Evolutionary conservation across 176 grass and related monocot genomes (phyloP).

Genomic region (Urochloa ruziziensis): DNA sequence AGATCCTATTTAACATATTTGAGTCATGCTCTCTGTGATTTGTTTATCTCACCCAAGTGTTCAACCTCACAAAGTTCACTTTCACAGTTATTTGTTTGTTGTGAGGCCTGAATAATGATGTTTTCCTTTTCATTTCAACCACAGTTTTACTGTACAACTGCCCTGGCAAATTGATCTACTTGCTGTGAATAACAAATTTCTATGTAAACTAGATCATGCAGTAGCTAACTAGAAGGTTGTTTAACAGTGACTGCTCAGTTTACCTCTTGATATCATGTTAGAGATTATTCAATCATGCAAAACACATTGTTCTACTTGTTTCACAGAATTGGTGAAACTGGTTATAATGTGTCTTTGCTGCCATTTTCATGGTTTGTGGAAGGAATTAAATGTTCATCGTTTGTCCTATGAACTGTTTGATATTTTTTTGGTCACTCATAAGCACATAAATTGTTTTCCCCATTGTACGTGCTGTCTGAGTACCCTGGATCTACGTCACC

Average conservation of each 20-base stretch:
- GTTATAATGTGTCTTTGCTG: neutral
- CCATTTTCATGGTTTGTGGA: slow-evolving; percentile 14
- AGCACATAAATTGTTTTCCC: neutral
- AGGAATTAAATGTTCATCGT: slow-evolving; percentile 12
- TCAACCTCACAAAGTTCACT: neutral
- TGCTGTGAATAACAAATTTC: neutral
- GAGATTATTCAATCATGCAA: neutral
- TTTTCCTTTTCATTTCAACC: neutral
- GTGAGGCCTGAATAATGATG: neutral
- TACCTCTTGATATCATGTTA: neutral
- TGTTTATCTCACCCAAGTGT: neutral
- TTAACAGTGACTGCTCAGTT: slow-evolving; percentile 3
- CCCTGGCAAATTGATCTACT: slow-evolving; percentile 35
- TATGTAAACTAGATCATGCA: neutral
- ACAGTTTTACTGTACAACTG: neutral
- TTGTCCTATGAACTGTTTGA: neutral
- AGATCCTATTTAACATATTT: neutral
- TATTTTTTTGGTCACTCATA: slow-evolving; percentile 8
- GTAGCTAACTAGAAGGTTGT: neutral
- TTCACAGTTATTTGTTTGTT: neutral
- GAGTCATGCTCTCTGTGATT: neutral
- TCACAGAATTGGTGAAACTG: neutral
- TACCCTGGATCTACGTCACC: neutral
- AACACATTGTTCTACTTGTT: neutral
- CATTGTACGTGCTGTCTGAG: neutral